phyloP scores from a whole-genome alignment of 1,284 basidiomycete genomes.

The Apiotrichum siamense region DNA sequence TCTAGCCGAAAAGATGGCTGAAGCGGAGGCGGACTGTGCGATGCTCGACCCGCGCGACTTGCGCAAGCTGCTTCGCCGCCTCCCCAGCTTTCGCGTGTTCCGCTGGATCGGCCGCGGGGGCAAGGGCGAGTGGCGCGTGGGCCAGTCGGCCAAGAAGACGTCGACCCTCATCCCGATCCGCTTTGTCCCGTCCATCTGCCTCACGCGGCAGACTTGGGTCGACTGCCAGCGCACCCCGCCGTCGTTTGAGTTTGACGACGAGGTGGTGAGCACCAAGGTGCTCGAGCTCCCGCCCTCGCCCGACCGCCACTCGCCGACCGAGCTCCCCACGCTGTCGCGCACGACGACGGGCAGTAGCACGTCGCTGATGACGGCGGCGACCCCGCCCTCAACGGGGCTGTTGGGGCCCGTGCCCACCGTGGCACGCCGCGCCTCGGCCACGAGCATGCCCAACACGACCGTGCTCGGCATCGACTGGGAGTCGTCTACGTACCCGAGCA shows the following conservation, averaged over 20 bases:
- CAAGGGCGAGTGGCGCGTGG: constrained; percentile 28
- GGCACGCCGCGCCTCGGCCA: constrained; percentile 5
- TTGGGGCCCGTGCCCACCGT: too few species aligned
- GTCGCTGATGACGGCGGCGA: constrained; percentile 3
- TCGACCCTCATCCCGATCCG: constrained; percentile 16
- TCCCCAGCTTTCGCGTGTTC: constrained; percentile 21
- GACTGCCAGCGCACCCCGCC: constrained; percentile 16
- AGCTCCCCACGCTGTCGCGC: constrained; percentile 13
- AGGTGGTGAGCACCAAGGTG: not conserved
- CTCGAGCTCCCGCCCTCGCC: constrained; percentile 13
- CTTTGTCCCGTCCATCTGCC: constrained; percentile 20
- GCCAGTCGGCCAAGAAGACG: constrained; percentile 14
- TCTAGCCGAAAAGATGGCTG: constrained; percentile 11
- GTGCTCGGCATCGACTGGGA: constrained; percentile 18
- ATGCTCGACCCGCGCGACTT: constrained; percentile 27
- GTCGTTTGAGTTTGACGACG: constrained; percentile 13
- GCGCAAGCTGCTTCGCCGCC: constrained; percentile 24
- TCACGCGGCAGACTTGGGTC: constrained; percentile 15
- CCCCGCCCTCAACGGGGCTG: not conserved
- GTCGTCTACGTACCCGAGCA: not conserved
- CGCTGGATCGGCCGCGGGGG: constrained; percentile 27
- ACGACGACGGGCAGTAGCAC: constrained; percentile 13
- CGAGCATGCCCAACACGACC: constrained; percentile 1
- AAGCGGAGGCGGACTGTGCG: constrained; percentile 16
- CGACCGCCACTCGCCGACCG: constrained; percentile 4